Evolutionary conservation across 1,284 basidiomycete species (phyloP), one percentile per base, ranked within the genome.

Genomic region (Phylloporus sp.): DNA sequence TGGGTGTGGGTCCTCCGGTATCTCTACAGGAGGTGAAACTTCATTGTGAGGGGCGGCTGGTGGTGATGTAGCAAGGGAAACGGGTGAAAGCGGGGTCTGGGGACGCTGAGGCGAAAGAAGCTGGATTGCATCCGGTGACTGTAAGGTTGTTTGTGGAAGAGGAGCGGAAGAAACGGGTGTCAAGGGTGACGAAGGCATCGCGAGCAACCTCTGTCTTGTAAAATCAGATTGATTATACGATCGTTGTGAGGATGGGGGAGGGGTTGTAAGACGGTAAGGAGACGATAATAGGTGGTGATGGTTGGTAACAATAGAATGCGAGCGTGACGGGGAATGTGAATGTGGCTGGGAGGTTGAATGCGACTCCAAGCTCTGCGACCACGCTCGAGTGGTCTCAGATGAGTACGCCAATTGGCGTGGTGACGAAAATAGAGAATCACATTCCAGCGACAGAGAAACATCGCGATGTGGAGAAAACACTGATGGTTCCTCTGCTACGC

Each of bases 101-200:
- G 64, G 35, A 49, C 27, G 62, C 57, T 23, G 68, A 57, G 67
- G 52, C 7, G 73, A 62, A n/a, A 67, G 23, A 29, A 76, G 61
- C 47, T 58, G 74, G 14, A 79, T 67, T 61, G 70, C 76, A 64
- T 79, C 76, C 25, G 76, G 73, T 1, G 76, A 80, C 32, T 29
- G 72, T 41, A 68, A 69, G 5, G 25, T 55, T 27, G 29, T 41
- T 19, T 35, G 78, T 15, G 35, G 43, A 66, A 52, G 49, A 66
- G 37, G 61, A 61, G 23, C 45, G 2, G 70, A 67, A 64, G 72
- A 77, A 62, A 60, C 6, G 4, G 72, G 74, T 52, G 77, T 78
- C 41, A 79, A 57, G 20, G 75, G 77, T 7, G 75, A 78, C 12
- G 71, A 78, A 37, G 45, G 6, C 5, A 53, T 32, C 27, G 20